A percentile compares a stretch with the other conserved stretches of the same genome.
These are phyloP conservation scores for Colletotrichum lindemuthianum DNA, from an alignment of 2,329 filamentous ascomycete species.

Conservation along the genomic window DNA sequence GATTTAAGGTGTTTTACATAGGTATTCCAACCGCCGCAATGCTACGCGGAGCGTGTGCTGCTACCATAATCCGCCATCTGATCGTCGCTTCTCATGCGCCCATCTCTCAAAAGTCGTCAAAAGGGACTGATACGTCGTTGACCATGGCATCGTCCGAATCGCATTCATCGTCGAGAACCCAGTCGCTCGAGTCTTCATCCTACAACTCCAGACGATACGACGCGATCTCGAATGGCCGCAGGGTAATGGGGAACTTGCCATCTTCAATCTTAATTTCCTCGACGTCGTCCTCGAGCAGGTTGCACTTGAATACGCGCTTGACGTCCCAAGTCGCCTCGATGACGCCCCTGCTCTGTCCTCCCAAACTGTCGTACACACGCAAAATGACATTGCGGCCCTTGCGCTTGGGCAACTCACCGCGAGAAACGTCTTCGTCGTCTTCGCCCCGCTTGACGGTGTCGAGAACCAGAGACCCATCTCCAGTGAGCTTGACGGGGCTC, in stretches of 20 bases:
- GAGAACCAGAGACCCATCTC: constrained; percentile 76
- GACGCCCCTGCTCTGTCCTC: constrained; percentile 79
- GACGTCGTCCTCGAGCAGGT: constrained; percentile 87
- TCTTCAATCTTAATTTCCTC: constrained; percentile 67
- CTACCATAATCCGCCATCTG: not conserved
- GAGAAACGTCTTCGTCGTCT: constrained; percentile 79
- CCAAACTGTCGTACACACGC: constrained; percentile 87
- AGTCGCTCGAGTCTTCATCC: constrained; percentile 38
- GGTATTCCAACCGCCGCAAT: constrained; percentile 17
- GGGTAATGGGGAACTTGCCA: constrained; percentile 67
- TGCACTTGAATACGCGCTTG: constrained; percentile 82
- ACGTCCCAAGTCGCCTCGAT: constrained; percentile 77
- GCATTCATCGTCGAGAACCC: constrained; percentile 13
- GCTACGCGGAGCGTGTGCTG: not conserved
- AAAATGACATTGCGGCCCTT: constrained; percentile 83
- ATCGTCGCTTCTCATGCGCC: not conserved
- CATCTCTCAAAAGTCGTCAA: constrained; percentile 8
- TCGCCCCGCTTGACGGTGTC: constrained; percentile 95
- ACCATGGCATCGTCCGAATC: not conserved
- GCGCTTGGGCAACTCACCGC: constrained; percentile 69
- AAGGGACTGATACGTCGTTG: constrained; percentile 6
- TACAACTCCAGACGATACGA: constrained; percentile 75
- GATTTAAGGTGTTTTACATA: constrained; percentile 19
- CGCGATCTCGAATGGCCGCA: constrained; percentile 87
- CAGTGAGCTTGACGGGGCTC: constrained; percentile 72